Evolutionary conservation across 441 rosid genomes (phyloP), one percentile per base, ranked within the genome.

Genomic region (Iberis amara): DNA sequence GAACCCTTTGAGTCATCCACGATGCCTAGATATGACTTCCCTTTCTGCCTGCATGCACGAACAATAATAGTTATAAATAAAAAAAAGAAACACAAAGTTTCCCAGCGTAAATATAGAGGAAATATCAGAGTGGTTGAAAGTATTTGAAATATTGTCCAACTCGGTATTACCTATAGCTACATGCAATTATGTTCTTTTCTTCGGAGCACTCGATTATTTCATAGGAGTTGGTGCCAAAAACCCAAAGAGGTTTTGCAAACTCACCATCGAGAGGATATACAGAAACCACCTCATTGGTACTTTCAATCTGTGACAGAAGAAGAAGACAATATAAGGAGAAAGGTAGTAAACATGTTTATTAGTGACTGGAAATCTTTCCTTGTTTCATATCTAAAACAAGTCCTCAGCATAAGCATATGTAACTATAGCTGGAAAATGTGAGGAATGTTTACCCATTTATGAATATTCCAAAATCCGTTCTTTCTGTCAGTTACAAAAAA

Each of bases 401-500:
- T 21, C 39, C 49, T 30, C 3, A 39, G 48, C 55, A 62, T 8
- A 37, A 21, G 54, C 64, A 26, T 21, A 12, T 38, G 55, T 13
- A 45, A 32, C 27, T 39, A 52, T 10, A 32, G 24, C 5, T 50
- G 30, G 59, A n/a, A 24, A 46, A 41, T 47, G 28, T 28, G 53
- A 27, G 47, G 30, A 50, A 58, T 56, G 24, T 11, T 70, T 72
- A 86, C 96, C 98, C 94, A 88, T 80, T 82, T 82, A 73, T 86
- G 76, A 48, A 88, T 71, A 73, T 88, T 92, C 94, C 96, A 88
- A 71, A 79, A 92, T 65, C 98, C 92, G 52, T 62, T 78, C 55
- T 76, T 59, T 61, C 94, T 76, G 65, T 92, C 95, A 10, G 82
- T 78, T 53, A 83, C 69, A 57, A 92, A 92, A 69, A 79, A 83